A percentile compares a stretch with the other conserved stretches of the same genome.
Evolutionary conservation across 1,139 yeast species (phyloP).

Genomic region (Candida sojae): DNA sequence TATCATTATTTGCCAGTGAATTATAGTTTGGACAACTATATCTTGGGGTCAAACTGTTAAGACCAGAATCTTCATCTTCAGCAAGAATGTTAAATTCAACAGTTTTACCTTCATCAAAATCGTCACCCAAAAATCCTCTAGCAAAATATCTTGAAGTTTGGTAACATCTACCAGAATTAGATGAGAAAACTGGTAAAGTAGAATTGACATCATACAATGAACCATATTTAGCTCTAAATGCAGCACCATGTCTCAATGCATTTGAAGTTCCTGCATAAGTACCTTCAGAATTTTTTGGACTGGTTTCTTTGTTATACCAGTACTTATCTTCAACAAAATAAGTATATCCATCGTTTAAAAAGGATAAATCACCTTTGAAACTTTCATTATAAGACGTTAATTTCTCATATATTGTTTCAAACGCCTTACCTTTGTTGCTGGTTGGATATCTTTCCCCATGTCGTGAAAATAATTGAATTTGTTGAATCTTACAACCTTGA

Average conservation of each 20-base stretch:
- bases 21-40: conserved; percentile 22
- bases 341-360: conserved; percentile 31
- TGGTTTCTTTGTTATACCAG: conserved; percentile 33
- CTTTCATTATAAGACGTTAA: conserved; percentile 25
- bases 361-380: conserved; percentile 31
- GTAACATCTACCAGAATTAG: conserved; percentile 32
- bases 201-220: conserved; percentile 22
- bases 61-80: conserved; percentile 30
- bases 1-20: conserved; percentile 18
- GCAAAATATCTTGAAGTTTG: conserved; percentile 34
- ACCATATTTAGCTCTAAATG: conserved; percentile 34
- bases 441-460: conserved; percentile 76
- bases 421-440: conserved; percentile 23
- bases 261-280: conserved; percentile 32
- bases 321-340: conserved; percentile 29
- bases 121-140: conserved; percentile 34
- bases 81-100: conserved; percentile 25
- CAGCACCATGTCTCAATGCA: conserved; percentile 36
- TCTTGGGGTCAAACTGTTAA: conserved; percentile 38
- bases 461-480: conserved; percentile 63
- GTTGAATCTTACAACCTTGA: conserved; percentile 54
- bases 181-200: conserved; percentile 33
- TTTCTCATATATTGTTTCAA: conserved; percentile 20
- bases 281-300: conserved; percentile 26
- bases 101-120: conserved; percentile 20